A percentile compares a stretch with the other conserved stretches of the same genome.
Evolutionary conservation across 352 stramenopile species (phyloP).

Genomic region (Elongisporangium senticosum): DNA sequence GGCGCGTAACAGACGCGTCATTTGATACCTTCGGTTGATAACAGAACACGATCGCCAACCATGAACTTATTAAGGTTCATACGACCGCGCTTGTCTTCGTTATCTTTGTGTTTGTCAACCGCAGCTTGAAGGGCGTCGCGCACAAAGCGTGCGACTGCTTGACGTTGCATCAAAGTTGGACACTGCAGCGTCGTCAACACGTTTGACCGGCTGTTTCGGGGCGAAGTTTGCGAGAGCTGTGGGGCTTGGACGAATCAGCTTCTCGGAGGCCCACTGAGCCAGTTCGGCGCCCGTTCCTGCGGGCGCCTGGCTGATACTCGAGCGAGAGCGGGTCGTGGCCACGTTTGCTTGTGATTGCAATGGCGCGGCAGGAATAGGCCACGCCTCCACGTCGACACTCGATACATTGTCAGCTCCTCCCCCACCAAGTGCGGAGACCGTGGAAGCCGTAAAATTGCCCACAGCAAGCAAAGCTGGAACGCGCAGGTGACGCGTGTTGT

Average conservation of each 20-base stretch:
- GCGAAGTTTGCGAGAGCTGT: slow-evolving; percentile 1
- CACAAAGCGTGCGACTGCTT: slow-evolving; percentile 13
- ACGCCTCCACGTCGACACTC: too few species aligned
- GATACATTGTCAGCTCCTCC: too few species aligned
- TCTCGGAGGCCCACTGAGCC: neutral
- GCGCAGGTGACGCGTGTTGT: slow-evolving; percentile 5
- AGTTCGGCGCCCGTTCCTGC: neutral
- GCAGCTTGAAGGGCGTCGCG: slow-evolving; percentile 12
- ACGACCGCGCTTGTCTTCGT: slow-evolving; percentile 8
- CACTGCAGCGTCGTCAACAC: neutral
- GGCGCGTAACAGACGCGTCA: neutral
- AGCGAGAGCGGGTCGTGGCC: neutral
- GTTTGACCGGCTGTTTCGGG: neutral
- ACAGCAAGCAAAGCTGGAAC: slow-evolving; percentile 9
- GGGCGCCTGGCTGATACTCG: neutral
- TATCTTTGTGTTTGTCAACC: slow-evolving; percentile 18
- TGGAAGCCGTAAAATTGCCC: neutral
- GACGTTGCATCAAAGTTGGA: slow-evolving; percentile 4
- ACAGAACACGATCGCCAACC: slow-evolving; percentile 8
- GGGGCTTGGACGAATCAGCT: neutral
- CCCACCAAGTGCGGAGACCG: neutral
- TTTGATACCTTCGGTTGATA: slow-evolving; percentile 6
- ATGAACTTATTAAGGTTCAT: slow-evolving; percentile 6
- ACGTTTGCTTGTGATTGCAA: neutral
- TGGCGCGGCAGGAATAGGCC: too few species aligned